Evolutionary conservation across 257 asterid species (phyloP).

Genomic region (Forsythia viridissima): DNA sequence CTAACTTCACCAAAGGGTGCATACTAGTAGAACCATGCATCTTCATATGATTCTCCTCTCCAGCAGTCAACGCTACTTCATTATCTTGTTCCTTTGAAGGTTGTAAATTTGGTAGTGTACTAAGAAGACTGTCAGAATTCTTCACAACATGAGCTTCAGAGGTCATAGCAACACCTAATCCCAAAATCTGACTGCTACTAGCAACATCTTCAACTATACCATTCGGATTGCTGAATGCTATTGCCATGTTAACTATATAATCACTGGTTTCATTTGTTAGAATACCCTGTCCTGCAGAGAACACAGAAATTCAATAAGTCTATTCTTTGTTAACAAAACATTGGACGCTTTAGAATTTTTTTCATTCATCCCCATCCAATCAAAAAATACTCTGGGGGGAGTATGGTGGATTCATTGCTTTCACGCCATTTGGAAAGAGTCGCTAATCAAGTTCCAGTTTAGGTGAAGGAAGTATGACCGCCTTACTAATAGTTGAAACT

Average conservation of each 20-base stretch:
- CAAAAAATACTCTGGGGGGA: too few species aligned
- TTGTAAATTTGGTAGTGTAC: constrained; percentile 7
- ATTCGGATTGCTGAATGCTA: constrained; percentile 10
- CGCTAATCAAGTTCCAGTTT: too few species aligned
- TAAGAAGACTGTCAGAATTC: constrained; percentile 8
- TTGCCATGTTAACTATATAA: constrained; percentile 14
- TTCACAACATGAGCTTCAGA: constrained; percentile 12
- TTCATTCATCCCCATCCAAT: too few species aligned
- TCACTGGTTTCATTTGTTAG: constrained; percentile 18
- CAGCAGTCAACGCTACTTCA: constrained; percentile 20
- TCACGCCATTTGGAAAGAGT: too few species aligned
- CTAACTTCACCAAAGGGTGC: constrained; percentile 20
- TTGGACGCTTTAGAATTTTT: too few species aligned
- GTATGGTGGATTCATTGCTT: too few species aligned
- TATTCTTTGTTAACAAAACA: too few species aligned
- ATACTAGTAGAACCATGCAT: neutral
- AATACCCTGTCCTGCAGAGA: constrained; percentile 32
- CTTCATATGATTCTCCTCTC: constrained; percentile 18
- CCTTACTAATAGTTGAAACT: too few species aligned
- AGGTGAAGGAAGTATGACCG: too few species aligned
- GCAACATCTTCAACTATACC: constrained; percentile 1
- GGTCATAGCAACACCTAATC: neutral
- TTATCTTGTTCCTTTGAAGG: constrained; percentile 19
- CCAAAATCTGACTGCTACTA: constrained; percentile 8
- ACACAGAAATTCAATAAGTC: neutral